phyloP scores from a whole-genome alignment of 495 filamentous ascomycete genomes.

The Lasiosphaeria ovina region DNA sequence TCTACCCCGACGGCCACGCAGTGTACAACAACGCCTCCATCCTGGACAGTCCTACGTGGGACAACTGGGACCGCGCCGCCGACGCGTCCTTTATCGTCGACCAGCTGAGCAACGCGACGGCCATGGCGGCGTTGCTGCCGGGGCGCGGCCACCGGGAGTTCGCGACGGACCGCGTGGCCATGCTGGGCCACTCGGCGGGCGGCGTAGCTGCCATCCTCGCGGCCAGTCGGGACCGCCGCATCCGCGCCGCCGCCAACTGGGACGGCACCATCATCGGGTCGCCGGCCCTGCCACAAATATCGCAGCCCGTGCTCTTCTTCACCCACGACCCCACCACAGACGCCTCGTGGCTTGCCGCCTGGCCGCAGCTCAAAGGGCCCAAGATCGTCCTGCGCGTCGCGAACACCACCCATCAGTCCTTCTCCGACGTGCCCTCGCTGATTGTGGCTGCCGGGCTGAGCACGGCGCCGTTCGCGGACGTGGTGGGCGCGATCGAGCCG shows the following conservation, averaged over 20 bases:
- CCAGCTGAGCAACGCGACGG: conserved; percentile 13
- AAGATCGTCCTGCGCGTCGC: not conserved
- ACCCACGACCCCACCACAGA: not conserved
- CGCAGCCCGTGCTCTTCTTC: conserved; percentile 8
- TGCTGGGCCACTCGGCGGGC: conserved; percentile 9
- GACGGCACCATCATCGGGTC: conserved; percentile 5
- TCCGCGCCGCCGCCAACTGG: not conserved
- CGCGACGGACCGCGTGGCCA: conserved; percentile 11
- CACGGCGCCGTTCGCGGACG: conserved; percentile 5
- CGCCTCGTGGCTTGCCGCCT: conserved; percentile 1
- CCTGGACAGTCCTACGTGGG: conserved; percentile 3
- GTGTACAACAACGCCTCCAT: conserved; percentile 9
- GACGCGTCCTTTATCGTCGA: conserved; percentile 9
- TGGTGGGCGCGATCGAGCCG: conserved; percentile 7
- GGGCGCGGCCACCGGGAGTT: conserved; percentile 5
- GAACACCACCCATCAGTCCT: conserved; percentile 8
- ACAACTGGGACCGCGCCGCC: conserved; percentile 1
- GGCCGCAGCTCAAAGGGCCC: conserved; percentile 4
- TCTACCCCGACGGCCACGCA: conserved; percentile 11
- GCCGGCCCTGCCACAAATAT: not conserved
- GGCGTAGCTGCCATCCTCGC: conserved; percentile 9
- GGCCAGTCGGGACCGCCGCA: conserved; percentile 4
- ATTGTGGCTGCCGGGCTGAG: conserved; percentile 3
- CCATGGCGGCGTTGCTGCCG: conserved; percentile 10
- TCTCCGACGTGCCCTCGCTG: conserved; percentile 10